These are phyloP conservation scores for Paxillus ammoniavirescens DNA, from an alignment of 768 basidiomycete genomes.

Conservation along the genomic window DNA sequence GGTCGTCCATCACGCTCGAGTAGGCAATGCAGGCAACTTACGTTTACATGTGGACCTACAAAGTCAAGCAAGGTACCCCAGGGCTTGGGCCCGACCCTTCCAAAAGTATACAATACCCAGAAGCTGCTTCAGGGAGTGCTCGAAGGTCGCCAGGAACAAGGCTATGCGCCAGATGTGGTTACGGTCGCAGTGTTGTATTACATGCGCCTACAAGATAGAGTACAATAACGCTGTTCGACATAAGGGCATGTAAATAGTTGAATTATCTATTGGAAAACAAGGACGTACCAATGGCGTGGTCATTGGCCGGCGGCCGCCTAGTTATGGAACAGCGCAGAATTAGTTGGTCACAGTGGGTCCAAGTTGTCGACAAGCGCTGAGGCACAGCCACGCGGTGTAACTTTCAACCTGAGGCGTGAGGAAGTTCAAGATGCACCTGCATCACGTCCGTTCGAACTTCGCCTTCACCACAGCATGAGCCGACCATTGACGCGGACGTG, in stretches of 20 bases:
- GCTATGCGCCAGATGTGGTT: not conserved
- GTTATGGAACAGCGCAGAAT: too few relatives aligned
- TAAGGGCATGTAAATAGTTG: not conserved
- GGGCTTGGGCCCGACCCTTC: slow-evolving; percentile 10
- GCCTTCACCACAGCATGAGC: not conserved
- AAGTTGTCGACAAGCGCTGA: not conserved
- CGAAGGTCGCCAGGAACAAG: slow-evolving; percentile 5
- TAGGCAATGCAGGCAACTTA: not conserved
- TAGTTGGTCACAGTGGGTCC: too few relatives aligned
- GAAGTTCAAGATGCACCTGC: too few relatives aligned
- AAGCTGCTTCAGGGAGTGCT: not conserved
- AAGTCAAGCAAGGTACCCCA: slow-evolving; percentile 8
- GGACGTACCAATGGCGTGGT: not conserved
- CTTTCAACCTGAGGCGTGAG: too few relatives aligned
- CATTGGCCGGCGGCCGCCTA: too few relatives aligned
- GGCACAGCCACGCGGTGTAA: too few relatives aligned
- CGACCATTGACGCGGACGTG: not conserved
- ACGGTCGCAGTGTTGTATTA: not conserved
- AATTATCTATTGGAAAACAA: not conserved
- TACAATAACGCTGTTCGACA: not conserved
- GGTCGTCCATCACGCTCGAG: not conserved
- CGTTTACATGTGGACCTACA: slow-evolving; percentile 21
- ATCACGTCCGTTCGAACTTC: too few relatives aligned
- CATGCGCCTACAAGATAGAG: not conserved
- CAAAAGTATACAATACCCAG: slow-evolving; percentile 15